Conservation (phyloP, 1,284 basidiomycete species). For the Pterulicium gracile region DNA sequence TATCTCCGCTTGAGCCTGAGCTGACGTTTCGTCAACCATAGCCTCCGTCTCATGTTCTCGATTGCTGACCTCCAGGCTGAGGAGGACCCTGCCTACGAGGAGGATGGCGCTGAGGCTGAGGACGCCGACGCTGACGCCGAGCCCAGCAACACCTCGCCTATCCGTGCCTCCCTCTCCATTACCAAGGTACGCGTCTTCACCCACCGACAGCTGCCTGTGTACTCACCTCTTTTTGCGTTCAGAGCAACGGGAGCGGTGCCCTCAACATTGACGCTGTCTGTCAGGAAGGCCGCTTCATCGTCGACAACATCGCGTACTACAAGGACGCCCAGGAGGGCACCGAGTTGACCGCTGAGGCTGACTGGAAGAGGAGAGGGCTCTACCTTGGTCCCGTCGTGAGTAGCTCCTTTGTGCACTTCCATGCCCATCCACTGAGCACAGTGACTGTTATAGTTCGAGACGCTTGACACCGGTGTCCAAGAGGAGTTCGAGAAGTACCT, state of each 20-base stretch:
- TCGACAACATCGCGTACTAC: slow-evolving; percentile 90
- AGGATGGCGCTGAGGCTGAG: slow-evolving; percentile 19
- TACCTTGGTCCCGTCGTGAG: slow-evolving; percentile 86
- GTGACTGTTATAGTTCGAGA: slow-evolving; percentile 59
- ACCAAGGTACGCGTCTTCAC: slow-evolving; percentile 51
- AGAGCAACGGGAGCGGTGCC: slow-evolving; percentile 45
- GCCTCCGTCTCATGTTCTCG: slow-evolving; percentile 76
- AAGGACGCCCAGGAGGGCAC: slow-evolving; percentile 63
- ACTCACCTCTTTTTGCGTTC: slow-evolving; percentile 5
- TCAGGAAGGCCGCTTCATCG: slow-evolving; percentile 75
- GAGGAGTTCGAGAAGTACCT: slow-evolving; percentile 79
- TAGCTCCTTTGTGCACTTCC: slow-evolving; percentile 9
- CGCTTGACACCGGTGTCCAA: slow-evolving; percentile 81
- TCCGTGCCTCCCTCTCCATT: slow-evolving; percentile 74
- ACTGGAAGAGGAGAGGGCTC: slow-evolving; percentile 85
- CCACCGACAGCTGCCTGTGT: slow-evolving; percentile 5
- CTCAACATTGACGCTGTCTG: slow-evolving; percentile 74
- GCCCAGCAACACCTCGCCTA: slow-evolving; percentile 42
- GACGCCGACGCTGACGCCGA: slow-evolving; percentile 29
- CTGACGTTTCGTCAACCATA: slow-evolving; percentile 16
- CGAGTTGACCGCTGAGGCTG: slow-evolving; percentile 78
- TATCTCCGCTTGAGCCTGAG: not conserved
- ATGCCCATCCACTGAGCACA: slow-evolving; percentile 3
- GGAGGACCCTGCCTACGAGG: slow-evolving; percentile 29
- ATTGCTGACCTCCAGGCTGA: slow-evolving; percentile 59